phyloP scores from a whole-genome alignment of 2,329 filamentous ascomycete species.

The Penicillium sp. region DNA sequence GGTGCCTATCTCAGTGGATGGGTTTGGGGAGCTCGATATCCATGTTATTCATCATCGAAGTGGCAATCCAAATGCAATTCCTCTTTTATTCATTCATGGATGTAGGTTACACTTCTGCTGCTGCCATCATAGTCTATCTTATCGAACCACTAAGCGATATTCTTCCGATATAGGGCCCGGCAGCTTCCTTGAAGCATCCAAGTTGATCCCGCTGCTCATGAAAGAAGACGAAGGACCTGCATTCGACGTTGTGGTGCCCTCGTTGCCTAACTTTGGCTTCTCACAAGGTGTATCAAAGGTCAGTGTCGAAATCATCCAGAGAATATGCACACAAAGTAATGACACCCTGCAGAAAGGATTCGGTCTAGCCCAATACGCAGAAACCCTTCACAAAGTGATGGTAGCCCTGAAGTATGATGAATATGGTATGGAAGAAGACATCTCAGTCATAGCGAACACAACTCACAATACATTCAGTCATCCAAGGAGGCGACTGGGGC shows the following conservation, averaged over 20 bases:
- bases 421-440: slow-evolving; percentile 52
- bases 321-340: neutral
- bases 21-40: slow-evolving; percentile 65
- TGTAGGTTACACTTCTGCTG: slow-evolving; percentile 47
- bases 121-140: slow-evolving; percentile 13
- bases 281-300: slow-evolving; percentile 51
- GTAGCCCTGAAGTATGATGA: slow-evolving; percentile 67
- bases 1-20: slow-evolving; percentile 60
- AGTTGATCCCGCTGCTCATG: slow-evolving; percentile 54
- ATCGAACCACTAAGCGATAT: neutral
- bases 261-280: slow-evolving; percentile 64
- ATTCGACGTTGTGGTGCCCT: slow-evolving; percentile 61
- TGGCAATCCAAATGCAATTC: slow-evolving; percentile 60
- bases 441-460: neutral
- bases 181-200: slow-evolving; percentile 64
- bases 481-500: slow-evolving; percentile 75
- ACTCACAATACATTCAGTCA: slow-evolving; percentile 33
- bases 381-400: slow-evolving; percentile 73
- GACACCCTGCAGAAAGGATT: slow-evolving; percentile 58
- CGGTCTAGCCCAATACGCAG: slow-evolving; percentile 65
- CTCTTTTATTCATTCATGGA: slow-evolving; percentile 71
- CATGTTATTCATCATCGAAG: slow-evolving; percentile 69
- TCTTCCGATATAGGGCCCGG: slow-evolving; percentile 57
- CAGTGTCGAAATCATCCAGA: neutral
- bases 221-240: slow-evolving; percentile 46